Evolutionary conservation across 495 filamentous ascomycete genomes (phyloP).

Genomic region (Rostrohypoxylon terebratum): DNA sequence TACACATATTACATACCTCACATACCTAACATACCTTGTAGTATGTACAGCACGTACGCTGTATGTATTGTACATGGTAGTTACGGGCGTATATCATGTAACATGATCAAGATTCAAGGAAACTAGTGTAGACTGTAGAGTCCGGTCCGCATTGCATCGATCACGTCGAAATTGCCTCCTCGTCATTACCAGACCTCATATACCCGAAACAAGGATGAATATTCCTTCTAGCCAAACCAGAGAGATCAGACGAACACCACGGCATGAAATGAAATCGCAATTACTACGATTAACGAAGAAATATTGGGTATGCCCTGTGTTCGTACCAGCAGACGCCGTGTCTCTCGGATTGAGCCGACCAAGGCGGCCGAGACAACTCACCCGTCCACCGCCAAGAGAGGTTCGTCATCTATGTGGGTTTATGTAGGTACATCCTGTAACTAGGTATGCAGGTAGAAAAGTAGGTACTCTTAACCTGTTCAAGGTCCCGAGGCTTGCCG

Average conservation of each 20-base stretch:
- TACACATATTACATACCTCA: slow-evolving; percentile 18
- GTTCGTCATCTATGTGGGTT: slow-evolving; percentile 24
- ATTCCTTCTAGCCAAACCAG: slow-evolving; percentile 8
- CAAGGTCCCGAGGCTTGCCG: slow-evolving; percentile 30
- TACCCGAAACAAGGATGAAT: slow-evolving; percentile 18
- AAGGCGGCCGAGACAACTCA: slow-evolving; percentile 16
- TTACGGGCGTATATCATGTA: slow-evolving; percentile 36
- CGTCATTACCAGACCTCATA: slow-evolving; percentile 20
- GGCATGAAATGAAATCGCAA: slow-evolving; percentile 10
- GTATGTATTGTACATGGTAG: background rate
- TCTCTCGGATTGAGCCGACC: slow-evolving; percentile 44
- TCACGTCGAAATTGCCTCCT: slow-evolving; percentile 21
- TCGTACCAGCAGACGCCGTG: slow-evolving; percentile 14
- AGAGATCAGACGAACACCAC: slow-evolving; percentile 14
- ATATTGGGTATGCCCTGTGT: background rate
- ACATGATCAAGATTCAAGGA: slow-evolving; percentile 37
- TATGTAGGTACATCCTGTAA: background rate
- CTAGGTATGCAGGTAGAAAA: background rate
- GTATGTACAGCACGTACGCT: slow-evolving; percentile 25
- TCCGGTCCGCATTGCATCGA: slow-evolving; percentile 16
- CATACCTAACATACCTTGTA: too few species aligned
- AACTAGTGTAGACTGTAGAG: too few species aligned
- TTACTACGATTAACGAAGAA: slow-evolving; percentile 9
- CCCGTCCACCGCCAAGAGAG: slow-evolving; percentile 7
- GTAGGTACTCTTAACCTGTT: slow-evolving; percentile 12